A percentile compares a stretch with the other conserved stretches of the same genome.
These are phyloP conservation scores for Nannochloropsis salina DNA, from an alignment of 108 stramenopile species.

Conservation along the genomic window DNA sequence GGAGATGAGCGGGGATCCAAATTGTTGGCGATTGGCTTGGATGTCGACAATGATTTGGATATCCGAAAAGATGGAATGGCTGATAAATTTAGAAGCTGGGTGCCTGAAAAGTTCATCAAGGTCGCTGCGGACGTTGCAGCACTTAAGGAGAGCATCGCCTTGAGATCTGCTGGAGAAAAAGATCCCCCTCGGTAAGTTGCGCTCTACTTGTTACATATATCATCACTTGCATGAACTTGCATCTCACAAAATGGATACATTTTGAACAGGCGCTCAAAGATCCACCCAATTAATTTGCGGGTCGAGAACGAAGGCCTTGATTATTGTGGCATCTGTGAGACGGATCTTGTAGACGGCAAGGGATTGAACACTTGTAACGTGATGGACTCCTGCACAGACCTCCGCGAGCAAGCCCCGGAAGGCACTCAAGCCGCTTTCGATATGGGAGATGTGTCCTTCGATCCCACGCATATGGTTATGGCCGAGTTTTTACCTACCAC, in stretches of 20 bases:
- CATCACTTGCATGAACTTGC: not conserved
- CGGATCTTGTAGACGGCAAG: not conserved
- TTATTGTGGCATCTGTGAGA: conserved; percentile 5
- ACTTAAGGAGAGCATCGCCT: not conserved
- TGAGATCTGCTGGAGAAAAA: not conserved
- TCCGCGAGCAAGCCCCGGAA: not conserved
- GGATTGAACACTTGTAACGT: not conserved
- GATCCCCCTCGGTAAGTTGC: too few relatives aligned
- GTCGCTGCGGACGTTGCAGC: conserved; percentile 7
- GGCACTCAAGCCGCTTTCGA: not conserved
- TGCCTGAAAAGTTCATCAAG: not conserved
- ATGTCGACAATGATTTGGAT: not conserved
- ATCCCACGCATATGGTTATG: not conserved
- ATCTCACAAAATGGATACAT: not conserved
- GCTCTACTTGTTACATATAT: not conserved
- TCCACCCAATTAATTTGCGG: not conserved
- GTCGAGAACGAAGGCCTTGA: not conserved
- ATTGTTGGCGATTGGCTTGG: not conserved
- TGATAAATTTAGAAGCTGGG: conserved; percentile 6
- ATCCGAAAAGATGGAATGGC: not conserved
- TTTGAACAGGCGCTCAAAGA: not conserved
- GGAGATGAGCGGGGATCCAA: not conserved
- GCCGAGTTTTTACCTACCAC: not conserved
- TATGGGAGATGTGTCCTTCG: not conserved
- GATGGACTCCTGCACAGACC: not conserved